Conservation (phyloP, 768 basidiomycete species). For the Rhizopogon vulgaris region DNA sequence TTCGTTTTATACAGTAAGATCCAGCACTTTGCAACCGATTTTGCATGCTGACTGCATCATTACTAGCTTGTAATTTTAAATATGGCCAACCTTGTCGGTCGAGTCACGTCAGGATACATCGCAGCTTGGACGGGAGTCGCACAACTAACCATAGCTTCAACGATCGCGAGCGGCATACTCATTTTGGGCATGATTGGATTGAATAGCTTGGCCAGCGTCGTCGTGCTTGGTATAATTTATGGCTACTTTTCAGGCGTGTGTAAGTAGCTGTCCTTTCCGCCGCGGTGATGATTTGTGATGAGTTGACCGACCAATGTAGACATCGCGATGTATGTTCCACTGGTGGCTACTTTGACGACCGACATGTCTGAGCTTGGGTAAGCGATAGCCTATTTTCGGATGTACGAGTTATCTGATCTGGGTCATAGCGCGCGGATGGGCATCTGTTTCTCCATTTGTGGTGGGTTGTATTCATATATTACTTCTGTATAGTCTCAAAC, state of each 20-base stretch:
- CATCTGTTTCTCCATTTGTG: constrained; percentile 2
- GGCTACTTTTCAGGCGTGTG: constrained; percentile 43
- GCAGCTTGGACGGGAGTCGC: constrained; percentile 37
- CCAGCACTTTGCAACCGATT: not conserved
- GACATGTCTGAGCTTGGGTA: constrained; percentile 46
- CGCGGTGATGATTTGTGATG: not conserved
- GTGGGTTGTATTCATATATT: not conserved
- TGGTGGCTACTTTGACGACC: constrained; percentile 36
- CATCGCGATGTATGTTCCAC: constrained; percentile 33
- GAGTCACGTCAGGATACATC: constrained; percentile 39
- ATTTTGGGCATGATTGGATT: constrained; percentile 42
- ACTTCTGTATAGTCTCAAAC: not conserved
- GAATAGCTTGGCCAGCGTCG: constrained; percentile 25
- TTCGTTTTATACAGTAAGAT: constrained; percentile 49
- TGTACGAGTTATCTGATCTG: not conserved
- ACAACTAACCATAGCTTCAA: constrained; percentile 33
- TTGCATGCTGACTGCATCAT: not conserved
- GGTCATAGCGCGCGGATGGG: constrained; percentile 21
- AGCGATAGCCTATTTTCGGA: constrained; percentile 1
- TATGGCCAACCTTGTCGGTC: constrained; percentile 43
- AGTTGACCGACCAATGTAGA: constrained; percentile 13
- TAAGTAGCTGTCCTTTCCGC: constrained; percentile 13
- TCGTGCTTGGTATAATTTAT: constrained; percentile 36
- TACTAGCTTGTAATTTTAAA: constrained; percentile 46
- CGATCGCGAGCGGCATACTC: constrained; percentile 26